phyloP scores from a whole-genome alignment of 768 basidiomycete genomes.

The Sarcodon aspratus region DNA sequence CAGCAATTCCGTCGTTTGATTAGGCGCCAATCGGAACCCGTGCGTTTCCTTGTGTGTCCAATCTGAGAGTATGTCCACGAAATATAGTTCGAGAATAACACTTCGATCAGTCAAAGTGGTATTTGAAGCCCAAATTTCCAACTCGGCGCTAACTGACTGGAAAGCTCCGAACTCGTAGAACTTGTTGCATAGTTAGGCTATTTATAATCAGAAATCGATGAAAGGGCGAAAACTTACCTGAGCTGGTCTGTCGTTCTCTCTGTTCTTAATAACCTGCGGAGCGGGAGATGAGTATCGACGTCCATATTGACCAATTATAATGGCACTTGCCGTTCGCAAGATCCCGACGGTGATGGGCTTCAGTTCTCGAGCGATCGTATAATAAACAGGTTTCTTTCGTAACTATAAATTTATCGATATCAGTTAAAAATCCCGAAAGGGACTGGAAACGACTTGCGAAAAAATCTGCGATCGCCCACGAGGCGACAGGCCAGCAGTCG shows the following conservation, averaged over 20 bases:
- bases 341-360: conserved; percentile 74
- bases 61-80: conserved; percentile 52
- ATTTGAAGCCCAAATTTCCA: conserved; percentile 88
- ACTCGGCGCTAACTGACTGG: conserved; percentile 50
- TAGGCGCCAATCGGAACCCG: conserved; percentile 48
- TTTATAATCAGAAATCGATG: no score
- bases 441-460: conserved; percentile 26
- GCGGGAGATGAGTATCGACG: no score
- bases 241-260: conserved; percentile 21
- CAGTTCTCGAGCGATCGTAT: conserved; percentile 77
- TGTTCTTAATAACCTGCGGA: conserved; percentile 17
- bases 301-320: no score
- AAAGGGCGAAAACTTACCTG: conserved; percentile 11
- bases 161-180: conserved; percentile 55
- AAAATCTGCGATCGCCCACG: conserved; percentile 92
- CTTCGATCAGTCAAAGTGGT: conserved; percentile 48
- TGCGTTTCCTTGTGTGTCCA: conserved; percentile 37
- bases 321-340: conserved; percentile 40
- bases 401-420: conserved; percentile 17
- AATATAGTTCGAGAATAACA: conserved; percentile 51
- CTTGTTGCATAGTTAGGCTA: conserved; percentile 44
- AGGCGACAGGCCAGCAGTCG: conserved; percentile 90
- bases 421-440: not conserved
- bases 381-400: conserved; percentile 87
- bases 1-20: conserved; percentile 76